Base-by-base conservation (phyloP, 441 rosid genomes). In the Erodium trifolium region DNA sequence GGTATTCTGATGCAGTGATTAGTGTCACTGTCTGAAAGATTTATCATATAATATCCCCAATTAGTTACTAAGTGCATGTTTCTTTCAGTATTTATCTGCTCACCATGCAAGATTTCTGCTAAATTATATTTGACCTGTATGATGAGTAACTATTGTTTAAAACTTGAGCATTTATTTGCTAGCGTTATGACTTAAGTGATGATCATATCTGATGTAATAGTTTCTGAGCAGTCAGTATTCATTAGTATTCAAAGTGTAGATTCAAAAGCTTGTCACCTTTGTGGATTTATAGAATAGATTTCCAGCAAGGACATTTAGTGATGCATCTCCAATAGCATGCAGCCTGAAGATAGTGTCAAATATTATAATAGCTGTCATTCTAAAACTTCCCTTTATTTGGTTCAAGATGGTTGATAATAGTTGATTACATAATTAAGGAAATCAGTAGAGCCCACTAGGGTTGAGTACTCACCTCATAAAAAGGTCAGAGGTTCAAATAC, bases 1-100 rank as follows among this genome's bases (percentile, higher is more conserved):
- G 99, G 98, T 93, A 86, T 66, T 69, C 14, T 53, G 65, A 66
- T 51, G 35, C 37, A 7, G 23, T 67, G 63, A 57, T 63, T 66
- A 18, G 41, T 53, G 70, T 74, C 51, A 35, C 29, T 65, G 17
- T 17, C 13, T 63, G 16, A 31, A 63, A 29, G n/a, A 7, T 31
- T 13, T 12, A 63, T 63, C 16, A 12, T 63, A 63, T n/a, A 29
- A 34, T 63, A 63, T 11, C 66, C 66, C 66, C 41, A 63, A 13
- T 13, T 29, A 63, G 66, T 63, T 63, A 31, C 66, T 29, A 34
- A 31, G 39, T 13, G 17, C 66, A 63, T 29, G 29, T 5, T 10
- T 17, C 63, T 57, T 57, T 17, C 4, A 2, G 27, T 57, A 9
- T 34, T 13, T 63, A 29, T 63, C 9, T 29, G 66, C 18, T 63